Conservation (phyloP, 768 basidiomycete species). For the Podaxis carcinomalis region DNA sequence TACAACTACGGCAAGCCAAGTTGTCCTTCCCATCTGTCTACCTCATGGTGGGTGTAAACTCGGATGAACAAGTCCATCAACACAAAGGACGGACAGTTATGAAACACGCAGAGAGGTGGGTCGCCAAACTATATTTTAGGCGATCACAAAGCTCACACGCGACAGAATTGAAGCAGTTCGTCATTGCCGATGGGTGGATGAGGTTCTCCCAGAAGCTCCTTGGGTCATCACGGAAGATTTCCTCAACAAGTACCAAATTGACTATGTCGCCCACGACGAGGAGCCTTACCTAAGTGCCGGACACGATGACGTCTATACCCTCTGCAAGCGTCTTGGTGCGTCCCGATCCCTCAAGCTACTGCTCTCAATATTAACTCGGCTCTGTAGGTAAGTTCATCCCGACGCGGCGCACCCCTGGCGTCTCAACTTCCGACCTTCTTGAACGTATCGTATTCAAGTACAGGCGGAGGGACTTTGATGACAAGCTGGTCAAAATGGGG, state of each 20-base stretch:
- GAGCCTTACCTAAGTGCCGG: slow-evolving; percentile 79
- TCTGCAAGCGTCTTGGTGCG: slow-evolving; percentile 76
- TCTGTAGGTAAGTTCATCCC: slow-evolving; percentile 86
- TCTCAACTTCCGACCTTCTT: slow-evolving; percentile 90
- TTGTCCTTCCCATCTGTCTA: slow-evolving; percentile 87
- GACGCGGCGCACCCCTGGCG: slow-evolving; percentile 89
- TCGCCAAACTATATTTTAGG: slow-evolving; percentile 3
- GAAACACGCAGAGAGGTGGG: slow-evolving; percentile 81
- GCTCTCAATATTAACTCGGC: not conserved
- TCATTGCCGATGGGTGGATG: slow-evolving; percentile 97
- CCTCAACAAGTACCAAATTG: slow-evolving; percentile 80
- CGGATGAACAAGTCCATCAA: slow-evolving; percentile 73
- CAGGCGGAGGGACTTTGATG: slow-evolving; percentile 80
- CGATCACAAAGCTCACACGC: slow-evolving; percentile 6
- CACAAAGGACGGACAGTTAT: slow-evolving; percentile 86
- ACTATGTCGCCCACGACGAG: slow-evolving; percentile 97
- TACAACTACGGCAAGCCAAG: slow-evolving; percentile 96
- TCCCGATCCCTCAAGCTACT: not conserved
- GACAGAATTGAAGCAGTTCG: slow-evolving; percentile 79
- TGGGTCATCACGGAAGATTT: slow-evolving; percentile 87
- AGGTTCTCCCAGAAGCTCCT: slow-evolving; percentile 86
- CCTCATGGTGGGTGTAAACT: slow-evolving; percentile 90
- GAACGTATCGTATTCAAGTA: slow-evolving; percentile 91
- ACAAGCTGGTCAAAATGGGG: slow-evolving; percentile 88
- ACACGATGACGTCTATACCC: slow-evolving; percentile 81